Percentiles rank a stretch among this genome's conserved stretches.
phyloP scores from a whole-genome alignment of 306 rosid species.

The Rosa lucieae region DNA sequence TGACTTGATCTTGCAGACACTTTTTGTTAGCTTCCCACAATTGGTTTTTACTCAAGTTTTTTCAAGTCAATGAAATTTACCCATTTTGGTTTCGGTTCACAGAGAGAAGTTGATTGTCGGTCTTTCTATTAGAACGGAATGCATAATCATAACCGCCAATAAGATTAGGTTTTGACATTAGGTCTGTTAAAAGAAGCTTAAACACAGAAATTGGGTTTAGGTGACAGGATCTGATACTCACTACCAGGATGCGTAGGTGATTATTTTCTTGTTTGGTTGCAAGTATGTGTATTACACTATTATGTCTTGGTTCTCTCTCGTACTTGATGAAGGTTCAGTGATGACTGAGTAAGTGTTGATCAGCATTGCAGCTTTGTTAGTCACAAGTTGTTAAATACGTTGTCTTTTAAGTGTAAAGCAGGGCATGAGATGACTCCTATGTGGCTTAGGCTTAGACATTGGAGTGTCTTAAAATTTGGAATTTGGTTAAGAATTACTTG shows the following conservation, averaged over 20 bases:
- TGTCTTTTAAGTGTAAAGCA: background rate
- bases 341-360: background rate
- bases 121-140: background rate
- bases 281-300: background rate
- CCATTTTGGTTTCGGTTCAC: no score
- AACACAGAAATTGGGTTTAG: background rate
- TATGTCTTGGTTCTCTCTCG: background rate
- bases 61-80: no score
- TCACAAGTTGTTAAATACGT: background rate
- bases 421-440: background rate
- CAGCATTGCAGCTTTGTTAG: background rate
- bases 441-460: background rate
- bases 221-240: no score
- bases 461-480: background rate
- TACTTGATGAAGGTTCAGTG: background rate
- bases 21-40: no score
- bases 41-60: no score
- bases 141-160: background rate
- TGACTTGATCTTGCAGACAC: no score
- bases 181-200: background rate
- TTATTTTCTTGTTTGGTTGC: background rate
- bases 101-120: background rate
- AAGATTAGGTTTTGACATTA: background rate
- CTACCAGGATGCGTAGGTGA: background rate
- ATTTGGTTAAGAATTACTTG: background rate